These are phyloP conservation scores for Penicillium janthinellum DNA, from an alignment of 2,329 filamentous ascomycete genomes.

Conservation along the genomic window DNA sequence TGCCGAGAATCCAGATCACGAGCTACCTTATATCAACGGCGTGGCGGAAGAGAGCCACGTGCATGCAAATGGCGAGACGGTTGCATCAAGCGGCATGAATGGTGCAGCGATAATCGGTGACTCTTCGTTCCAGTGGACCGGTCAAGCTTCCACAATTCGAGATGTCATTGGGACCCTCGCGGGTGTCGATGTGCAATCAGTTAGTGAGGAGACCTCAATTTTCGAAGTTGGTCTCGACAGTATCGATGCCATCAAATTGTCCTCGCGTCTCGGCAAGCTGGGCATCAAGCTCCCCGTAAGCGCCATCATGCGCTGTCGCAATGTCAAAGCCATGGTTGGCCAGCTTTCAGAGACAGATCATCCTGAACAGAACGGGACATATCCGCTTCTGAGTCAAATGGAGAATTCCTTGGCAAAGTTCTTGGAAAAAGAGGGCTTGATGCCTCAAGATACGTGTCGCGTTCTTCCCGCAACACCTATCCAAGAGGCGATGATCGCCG, in stretches of 20 bases:
- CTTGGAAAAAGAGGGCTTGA: conserved; percentile 37
- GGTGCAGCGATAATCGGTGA: neutral
- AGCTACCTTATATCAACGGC: conserved; percentile 20
- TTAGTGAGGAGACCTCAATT: conserved; percentile 65
- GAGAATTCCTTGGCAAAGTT: conserved; percentile 42
- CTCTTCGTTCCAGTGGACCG: conserved; percentile 60
- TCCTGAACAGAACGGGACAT: conserved; percentile 27
- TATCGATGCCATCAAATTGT: conserved; percentile 85
- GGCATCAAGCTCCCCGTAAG: conserved; percentile 69
- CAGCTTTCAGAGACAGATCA: conserved; percentile 22
- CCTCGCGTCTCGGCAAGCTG: conserved; percentile 66
- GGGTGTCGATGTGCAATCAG: conserved; percentile 51
- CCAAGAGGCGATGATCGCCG: conserved; percentile 82
- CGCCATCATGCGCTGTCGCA: conserved; percentile 72
- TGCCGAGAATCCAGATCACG: conserved; percentile 32
- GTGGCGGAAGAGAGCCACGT: neutral
- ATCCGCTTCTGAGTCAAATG: conserved; percentile 18
- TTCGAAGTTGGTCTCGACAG: conserved; percentile 87
- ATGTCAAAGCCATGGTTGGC: conserved; percentile 62
- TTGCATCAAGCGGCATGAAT: neutral
- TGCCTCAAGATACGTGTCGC: conserved; percentile 53
- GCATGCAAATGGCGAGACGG: conserved; percentile 5
- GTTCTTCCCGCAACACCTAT: conserved; percentile 77
- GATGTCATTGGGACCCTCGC: conserved; percentile 66
- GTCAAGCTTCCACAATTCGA: conserved; percentile 56